phyloP scores from a whole-genome alignment of 2,329 filamentous ascomycete genomes.

The Keithomyces neogunnii region DNA sequence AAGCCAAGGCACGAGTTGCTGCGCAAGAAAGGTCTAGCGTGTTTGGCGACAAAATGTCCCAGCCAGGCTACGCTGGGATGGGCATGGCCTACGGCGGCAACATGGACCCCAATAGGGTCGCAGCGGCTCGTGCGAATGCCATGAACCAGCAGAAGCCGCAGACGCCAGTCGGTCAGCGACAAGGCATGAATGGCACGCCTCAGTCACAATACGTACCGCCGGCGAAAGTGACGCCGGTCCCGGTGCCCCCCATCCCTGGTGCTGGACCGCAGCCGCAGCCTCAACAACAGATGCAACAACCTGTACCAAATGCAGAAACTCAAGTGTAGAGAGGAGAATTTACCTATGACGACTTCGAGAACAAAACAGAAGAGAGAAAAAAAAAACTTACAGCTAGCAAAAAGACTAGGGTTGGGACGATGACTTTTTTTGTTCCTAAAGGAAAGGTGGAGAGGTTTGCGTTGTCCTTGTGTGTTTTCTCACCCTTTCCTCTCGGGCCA shows the following conservation, averaged over 20 bases:
- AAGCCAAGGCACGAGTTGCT: conserved; percentile 39
- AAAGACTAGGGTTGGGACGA: neutral
- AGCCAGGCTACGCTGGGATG: conserved; percentile 36
- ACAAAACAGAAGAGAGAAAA: neutral
- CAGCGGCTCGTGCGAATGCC: conserved; percentile 27
- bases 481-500: neutral
- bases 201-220: conserved; percentile 22
- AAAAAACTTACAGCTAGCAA: neutral
- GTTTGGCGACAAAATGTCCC: conserved; percentile 33
- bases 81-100: conserved; percentile 25
- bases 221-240: conserved; percentile 35
- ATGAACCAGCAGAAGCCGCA: conserved; percentile 27
- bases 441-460: neutral
- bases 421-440: neutral
- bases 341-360: neutral
- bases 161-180: conserved; percentile 23
- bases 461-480: neutral
- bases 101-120: conserved; percentile 22
- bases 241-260: conserved; percentile 33
- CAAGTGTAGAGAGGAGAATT: neutral
- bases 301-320: conserved; percentile 1
- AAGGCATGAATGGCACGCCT: conserved; percentile 27
- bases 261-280: conserved; percentile 21
- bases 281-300: conserved; percentile 3
- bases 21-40: conserved; percentile 34